Evolutionary conservation across 371 early-diverging fungal genomes (phyloP), one percentile per base, ranked within the genome.

Genomic region (Rhizomucor miehei): DNA sequence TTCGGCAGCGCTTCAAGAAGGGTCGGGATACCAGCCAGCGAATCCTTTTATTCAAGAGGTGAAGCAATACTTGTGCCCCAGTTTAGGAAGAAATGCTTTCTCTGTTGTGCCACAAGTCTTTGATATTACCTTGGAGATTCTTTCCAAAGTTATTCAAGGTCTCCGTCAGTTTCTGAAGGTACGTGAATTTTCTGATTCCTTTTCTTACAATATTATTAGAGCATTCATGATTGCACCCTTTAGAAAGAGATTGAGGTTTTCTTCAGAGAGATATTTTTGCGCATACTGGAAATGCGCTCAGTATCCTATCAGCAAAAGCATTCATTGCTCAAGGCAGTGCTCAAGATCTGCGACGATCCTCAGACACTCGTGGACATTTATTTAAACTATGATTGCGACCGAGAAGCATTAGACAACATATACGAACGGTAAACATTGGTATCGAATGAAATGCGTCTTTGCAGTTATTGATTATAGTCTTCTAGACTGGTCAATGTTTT

Each of bases 351-450:
- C 54, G 69, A 80, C 24, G 89, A 92, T 59, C 93, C 96, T n/a
- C 82, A 87, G 38, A 80, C 91, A 0, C 71, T 97, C 9, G 95
- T 98, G 3, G 99, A 98, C 62, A 80, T 98, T 25, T 98, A 95
- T 54, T 77, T 98, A 37, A 97, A 97, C 72, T 97, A 96, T 65
- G 99, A 98, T 69, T 98, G 99, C 66, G 92, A 77, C 57, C 45
- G 70, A 10, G 64, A 64, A 40, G 75, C 81, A 1, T 29, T 78
- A 24, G 79, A 76, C 41, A 81, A 79, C 52, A 77, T 79, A 35
- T 81, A 79, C 49, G 82, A 81, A 46, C 63, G 81, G 73, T 68
- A 57, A 20, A 58, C 2, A 1, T 25, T n/a, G 49, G 43, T 17
- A 14, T 49, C 6, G n/a, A n/a, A n/a, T 14, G 16, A 38, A 40